These are phyloP conservation scores for Alternaria infectoria DNA, from an alignment of 2,329 filamentous ascomycete genomes.

Conservation along the genomic window DNA sequence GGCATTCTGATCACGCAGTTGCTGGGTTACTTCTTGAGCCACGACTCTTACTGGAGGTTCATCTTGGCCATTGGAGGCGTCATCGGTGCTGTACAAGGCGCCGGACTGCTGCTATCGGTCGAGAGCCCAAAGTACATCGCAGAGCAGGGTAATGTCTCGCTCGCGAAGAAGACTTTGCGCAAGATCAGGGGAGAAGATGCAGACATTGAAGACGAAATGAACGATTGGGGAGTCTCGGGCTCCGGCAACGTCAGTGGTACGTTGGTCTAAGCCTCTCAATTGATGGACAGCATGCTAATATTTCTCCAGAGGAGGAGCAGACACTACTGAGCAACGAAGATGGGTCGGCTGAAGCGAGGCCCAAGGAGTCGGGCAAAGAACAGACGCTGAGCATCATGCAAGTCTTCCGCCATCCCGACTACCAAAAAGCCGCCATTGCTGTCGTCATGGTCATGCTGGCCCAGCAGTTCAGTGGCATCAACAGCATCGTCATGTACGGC, in stretches of 20 bases:
- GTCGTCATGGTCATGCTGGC: constrained; percentile 93
- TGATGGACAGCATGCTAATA: constrained; percentile 17
- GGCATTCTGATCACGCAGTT: constrained; percentile 86
- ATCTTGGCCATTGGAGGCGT: constrained; percentile 77
- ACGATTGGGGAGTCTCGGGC: constrained; percentile 52
- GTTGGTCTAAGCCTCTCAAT: not conserved
- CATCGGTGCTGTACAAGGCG: constrained; percentile 70
- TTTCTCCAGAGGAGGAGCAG: constrained; percentile 67
- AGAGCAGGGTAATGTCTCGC: constrained; percentile 63
- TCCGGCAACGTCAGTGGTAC: constrained; percentile 37
- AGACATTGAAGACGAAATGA: constrained; percentile 76
- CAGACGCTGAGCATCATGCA: constrained; percentile 53
- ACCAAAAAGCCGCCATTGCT: constrained; percentile 82
- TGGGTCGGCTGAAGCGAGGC: constrained; percentile 29
- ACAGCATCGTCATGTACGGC: constrained; percentile 98
- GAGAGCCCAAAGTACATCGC: constrained; percentile 91
- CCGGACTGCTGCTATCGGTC: constrained; percentile 73
- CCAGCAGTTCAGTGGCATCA: constrained; percentile 90
- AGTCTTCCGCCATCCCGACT: constrained; percentile 70
- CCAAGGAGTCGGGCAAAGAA: constrained; percentile 37
- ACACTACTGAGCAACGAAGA: constrained; percentile 64
- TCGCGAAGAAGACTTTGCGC: constrained; percentile 72
- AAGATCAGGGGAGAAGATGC: constrained; percentile 73
- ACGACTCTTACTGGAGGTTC: constrained; percentile 79
- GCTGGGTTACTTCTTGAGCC: constrained; percentile 86